Evolutionary conservation across 2,329 filamentous ascomycete species (phyloP), one percentile per base, ranked within the genome.

Genomic region (Cordyceps militaris): DNA sequence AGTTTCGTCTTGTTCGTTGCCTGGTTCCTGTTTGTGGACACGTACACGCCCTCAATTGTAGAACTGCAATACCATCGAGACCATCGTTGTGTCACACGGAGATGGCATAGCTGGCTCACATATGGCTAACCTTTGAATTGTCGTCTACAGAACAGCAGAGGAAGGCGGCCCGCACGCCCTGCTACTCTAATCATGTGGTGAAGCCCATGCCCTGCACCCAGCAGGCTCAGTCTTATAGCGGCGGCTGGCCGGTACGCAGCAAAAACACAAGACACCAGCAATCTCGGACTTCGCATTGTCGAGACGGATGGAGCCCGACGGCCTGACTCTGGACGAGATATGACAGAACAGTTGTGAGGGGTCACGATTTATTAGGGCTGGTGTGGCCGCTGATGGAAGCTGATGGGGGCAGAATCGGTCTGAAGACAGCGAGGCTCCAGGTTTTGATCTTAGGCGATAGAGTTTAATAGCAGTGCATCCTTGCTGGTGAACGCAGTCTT

Each of bases 391-490:
- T 38, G 23, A 13, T 36, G 42, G 21, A 19, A 38, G 28, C n/a
- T 46, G 40, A 55, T 36, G 52, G 52, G 52, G 52, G 42, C 52
- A 55, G 5, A 46, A 55, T 55, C 52, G 52, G 38, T 42, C 40
- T 21, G 11, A 16, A 34, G 26, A 8, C 30, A 19, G 21, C 19
- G 42, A 55, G 52, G 52, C 42, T 47, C 14, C 21, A 21, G 26
- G 21, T 21, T 8, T 26, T 38, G 40, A 36, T 46, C 42, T 36
- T 40, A 36, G 26, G 40, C 42, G 8, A 38, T 36, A 21, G 28
- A 54, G 19, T 21, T 36, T 10, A 14, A 13, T 9, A 55, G 16
- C 19, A 46, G 19, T 26, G 52, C 21, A 30, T 13, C 2, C 3
- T 34, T 32, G 28, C 40, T 19, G 28, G 28, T 28, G 51, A 54